Evolutionary conservation across 2,329 filamentous ascomycete species (phyloP), one percentile per base, ranked within the genome.

Genomic region (Colletotrichum sp.): DNA sequence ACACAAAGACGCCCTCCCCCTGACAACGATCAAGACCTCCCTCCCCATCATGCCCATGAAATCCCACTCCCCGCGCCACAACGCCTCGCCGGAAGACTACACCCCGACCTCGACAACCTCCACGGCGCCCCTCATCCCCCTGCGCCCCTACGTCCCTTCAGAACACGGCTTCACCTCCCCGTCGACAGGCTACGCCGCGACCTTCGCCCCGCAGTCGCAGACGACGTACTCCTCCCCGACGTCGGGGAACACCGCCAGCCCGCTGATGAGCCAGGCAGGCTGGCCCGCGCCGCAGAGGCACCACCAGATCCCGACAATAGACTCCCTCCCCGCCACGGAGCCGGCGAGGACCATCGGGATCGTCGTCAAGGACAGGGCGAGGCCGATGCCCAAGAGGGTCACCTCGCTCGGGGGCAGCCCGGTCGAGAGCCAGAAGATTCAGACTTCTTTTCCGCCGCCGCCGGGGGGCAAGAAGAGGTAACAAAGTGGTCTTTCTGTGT

Each of bases 381-480:
- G 67, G 24, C 71, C 71, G 30, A 3, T 67, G 66, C 71, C 75
- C 5, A 67, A 72, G 77, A 72, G 24, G 79, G 72, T 73, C 9
- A 59, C 71, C 13, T 72, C 75, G 4, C 59, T 74, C 36, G 68
- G 71, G 1, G 59, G 80, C 69, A 79, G 82, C 76, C 86, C 86
- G 1, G 82, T 84, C 0, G 85, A 87, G 80, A 79, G 75, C 8
- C 80, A 80, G 24, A 83, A 79, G 71, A 83, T 88, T 21, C 83
- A 84, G 79, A 84, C 82, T 10, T 81, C 81, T 4, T 88, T 89
- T 78, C 82, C 84, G 36, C 84, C 84, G 26, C 86, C 86, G 16
- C 86, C 86, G 44, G 80, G 80, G 32, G 78, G 77, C 6, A 81
- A 78, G 52, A 77, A 62, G 39, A 77, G 75, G 21, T 76, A 26